phyloP scores from a whole-genome alignment of 371 early-diverging fungal genomes.

The Basidiobolus meristosporus region DNA sequence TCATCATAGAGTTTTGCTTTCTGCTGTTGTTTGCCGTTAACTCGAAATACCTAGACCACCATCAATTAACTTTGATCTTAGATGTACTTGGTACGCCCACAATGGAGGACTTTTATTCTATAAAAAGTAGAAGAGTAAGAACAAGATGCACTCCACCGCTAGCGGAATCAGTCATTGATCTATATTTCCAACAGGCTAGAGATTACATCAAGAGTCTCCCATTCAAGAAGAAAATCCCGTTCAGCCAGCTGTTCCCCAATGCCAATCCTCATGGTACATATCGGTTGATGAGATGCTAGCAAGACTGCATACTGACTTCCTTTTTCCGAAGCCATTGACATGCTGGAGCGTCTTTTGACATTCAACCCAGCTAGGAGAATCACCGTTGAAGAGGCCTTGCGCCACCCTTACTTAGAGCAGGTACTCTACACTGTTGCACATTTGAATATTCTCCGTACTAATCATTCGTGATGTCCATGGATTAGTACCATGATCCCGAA shows the following conservation, averaged over 20 bases:
- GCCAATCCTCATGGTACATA: slow-evolving; percentile 43
- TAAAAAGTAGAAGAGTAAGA: slow-evolving; percentile 47
- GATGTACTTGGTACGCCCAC: slow-evolving; percentile 93
- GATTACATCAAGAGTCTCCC: slow-evolving; percentile 85
- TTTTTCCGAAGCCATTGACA: slow-evolving; percentile 42
- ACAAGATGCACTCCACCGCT: too few relatives aligned
- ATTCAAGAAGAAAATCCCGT: slow-evolving; percentile 75
- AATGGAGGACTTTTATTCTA: slow-evolving; percentile 66
- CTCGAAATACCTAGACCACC: too few relatives aligned
- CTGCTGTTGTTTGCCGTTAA: too few relatives aligned
- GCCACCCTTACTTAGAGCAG: slow-evolving; percentile 76
- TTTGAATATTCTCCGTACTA: too few relatives aligned
- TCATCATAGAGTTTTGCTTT: too few relatives aligned
- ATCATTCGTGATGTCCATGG: too few relatives aligned
- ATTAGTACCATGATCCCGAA: slow-evolving; percentile 63
- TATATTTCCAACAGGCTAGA: slow-evolving; percentile 30
- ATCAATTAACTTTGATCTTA: slow-evolving; percentile 95
- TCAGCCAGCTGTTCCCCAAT: slow-evolving; percentile 54
- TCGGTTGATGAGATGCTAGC: neutral
- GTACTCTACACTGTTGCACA: slow-evolving; percentile 3
- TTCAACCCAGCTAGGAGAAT: slow-evolving; percentile 91
- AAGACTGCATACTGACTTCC: slow-evolving; percentile 1
- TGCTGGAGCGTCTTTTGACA: slow-evolving; percentile 80
- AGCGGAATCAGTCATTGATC: neutral
- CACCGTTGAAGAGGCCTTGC: slow-evolving; percentile 82